These are phyloP conservation scores for Vanderwaltozyma tropicalis DNA, from an alignment of 805 yeast genomes.

Conservation along the genomic window DNA sequence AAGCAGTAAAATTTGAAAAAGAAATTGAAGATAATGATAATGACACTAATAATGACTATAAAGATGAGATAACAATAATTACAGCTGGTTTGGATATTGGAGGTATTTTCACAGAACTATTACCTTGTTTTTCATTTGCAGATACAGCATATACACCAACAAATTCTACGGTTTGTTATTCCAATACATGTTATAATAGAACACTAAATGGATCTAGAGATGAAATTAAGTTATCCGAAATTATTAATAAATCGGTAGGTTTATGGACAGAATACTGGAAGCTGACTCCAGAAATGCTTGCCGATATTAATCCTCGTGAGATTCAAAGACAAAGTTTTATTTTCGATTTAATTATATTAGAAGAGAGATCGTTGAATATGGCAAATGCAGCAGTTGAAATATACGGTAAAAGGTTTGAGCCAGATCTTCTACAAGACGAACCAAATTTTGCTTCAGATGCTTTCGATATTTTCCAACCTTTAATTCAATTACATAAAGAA, in stretches of 20 bases:
- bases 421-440: conserved; percentile 38
- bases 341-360: conserved; percentile 64
- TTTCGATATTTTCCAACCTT: conserved; percentile 43
- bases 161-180: conserved; percentile 4
- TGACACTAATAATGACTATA: conserved; percentile 9
- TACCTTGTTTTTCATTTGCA: conserved; percentile 27
- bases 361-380: conserved; percentile 58
- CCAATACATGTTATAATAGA: not conserved
- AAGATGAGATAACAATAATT: conserved; percentile 26
- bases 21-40: conserved; percentile 19
- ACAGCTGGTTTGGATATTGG: conserved; percentile 27
- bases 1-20: conserved; percentile 34
- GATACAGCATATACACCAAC: conserved; percentile 9
- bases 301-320: conserved; percentile 39
- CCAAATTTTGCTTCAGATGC: conserved; percentile 52
- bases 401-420: conserved; percentile 37
- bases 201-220: conserved; percentile 8
- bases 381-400: conserved; percentile 54
- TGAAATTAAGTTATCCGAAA: conserved; percentile 26
- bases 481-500: conserved; percentile 46
- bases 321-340: conserved; percentile 63
- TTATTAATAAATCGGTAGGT: conserved; percentile 29
- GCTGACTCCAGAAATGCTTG: conserved; percentile 42
- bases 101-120: conserved; percentile 29
- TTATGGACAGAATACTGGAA: conserved; percentile 66